Conservation (phyloP, 495 filamentous ascomycete genomes). For the Rhypophila decipiens region DNA sequence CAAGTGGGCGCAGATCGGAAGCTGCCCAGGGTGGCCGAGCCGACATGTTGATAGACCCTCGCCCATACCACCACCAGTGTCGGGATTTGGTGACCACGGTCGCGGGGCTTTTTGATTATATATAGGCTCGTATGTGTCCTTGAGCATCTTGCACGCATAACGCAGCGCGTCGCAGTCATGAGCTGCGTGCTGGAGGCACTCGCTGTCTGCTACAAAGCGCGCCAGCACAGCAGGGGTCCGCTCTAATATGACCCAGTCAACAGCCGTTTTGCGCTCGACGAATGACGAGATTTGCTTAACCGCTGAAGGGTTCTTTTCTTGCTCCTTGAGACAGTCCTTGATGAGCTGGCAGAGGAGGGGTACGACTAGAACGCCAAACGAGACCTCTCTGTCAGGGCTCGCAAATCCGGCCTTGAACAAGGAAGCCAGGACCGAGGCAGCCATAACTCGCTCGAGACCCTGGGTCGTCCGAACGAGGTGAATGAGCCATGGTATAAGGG, state of each 20-base stretch:
- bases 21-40: conserved; percentile 58
- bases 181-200: conserved; percentile 71
- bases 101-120: conserved; percentile 29
- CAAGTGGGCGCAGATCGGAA: conserved; percentile 60
- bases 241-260: conserved; percentile 53
- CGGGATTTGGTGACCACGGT: conserved; percentile 37
- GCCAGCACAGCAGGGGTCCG: conserved; percentile 69
- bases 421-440: conserved; percentile 72
- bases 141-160: conserved; percentile 67
- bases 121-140: conserved; percentile 52
- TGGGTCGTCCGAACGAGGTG: conserved; percentile 56
- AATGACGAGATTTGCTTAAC: conserved; percentile 17
- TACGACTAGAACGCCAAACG: conserved; percentile 60
- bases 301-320: conserved; percentile 25
- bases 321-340: conserved; percentile 56
- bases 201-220: conserved; percentile 68
- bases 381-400: conserved; percentile 52
- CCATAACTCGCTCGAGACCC: conserved; percentile 64
- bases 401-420: conserved; percentile 65
- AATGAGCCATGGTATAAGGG: conserved; percentile 78
- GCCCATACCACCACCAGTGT: conserved; percentile 9
- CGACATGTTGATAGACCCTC: conserved; percentile 23
- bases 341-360: conserved; percentile 68
- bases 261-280: conserved; percentile 29
- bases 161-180: conserved; percentile 72